These are phyloP conservation scores for Eragrostis curvula DNA, from an alignment of 176 grass and related monocot species.

Conservation along the genomic window DNA sequence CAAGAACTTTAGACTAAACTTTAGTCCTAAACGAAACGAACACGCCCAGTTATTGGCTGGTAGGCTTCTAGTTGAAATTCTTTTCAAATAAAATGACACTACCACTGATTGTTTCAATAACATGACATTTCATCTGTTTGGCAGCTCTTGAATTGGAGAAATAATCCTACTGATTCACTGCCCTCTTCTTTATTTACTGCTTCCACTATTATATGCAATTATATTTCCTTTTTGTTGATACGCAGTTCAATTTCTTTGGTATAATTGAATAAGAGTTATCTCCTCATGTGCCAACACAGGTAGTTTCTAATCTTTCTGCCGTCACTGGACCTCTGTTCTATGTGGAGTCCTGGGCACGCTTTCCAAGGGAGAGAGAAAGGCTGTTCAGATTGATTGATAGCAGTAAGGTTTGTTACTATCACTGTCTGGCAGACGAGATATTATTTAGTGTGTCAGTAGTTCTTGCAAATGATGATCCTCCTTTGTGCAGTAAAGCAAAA, in stretches of 20 bases:
- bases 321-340: conserved; percentile 73
- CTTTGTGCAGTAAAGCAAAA: conserved; percentile 7
- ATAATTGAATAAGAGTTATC: conserved; percentile 26
- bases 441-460: neutral
- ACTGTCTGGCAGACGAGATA: conserved; percentile 5
- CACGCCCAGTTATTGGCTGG: neutral
- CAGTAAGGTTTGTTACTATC: conserved; percentile 72
- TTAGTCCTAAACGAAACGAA: too few species aligned
- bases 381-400: conserved; percentile 82
- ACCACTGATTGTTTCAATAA: conserved; percentile 29
- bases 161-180: conserved; percentile 2
- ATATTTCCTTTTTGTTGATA: neutral
- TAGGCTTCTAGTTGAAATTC: neutral
- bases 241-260: neutral
- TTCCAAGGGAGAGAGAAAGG: conserved; percentile 85
- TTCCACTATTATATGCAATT: conserved; percentile 1
- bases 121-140: conserved; percentile 28
- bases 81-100: neutral
- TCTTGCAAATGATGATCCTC: neutral
- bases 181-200: neutral
- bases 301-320: conserved; percentile 94
- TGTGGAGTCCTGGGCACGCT: conserved; percentile 82
- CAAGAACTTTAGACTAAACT: too few species aligned
- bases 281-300: conserved; percentile 49
- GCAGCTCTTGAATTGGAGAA: conserved; percentile 4